Conservation (phyloP, 306 rosid species). For the Pachyrhizus erosus region DNA sequence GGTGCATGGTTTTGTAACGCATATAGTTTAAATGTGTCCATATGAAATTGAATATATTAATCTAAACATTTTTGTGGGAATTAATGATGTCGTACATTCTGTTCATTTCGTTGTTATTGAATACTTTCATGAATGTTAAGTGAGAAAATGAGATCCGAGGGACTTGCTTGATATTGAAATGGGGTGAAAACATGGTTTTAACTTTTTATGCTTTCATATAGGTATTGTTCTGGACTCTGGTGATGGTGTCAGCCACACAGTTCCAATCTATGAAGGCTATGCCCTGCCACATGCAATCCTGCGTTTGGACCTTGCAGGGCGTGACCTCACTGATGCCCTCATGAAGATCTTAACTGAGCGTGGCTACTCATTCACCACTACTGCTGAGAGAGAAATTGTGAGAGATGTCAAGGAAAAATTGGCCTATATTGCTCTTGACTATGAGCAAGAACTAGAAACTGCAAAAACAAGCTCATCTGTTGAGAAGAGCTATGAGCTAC, state of each 20-base stretch:
- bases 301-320: conserved; percentile 96
- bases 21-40: neutral
- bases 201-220: conserved; percentile 39
- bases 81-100: neutral
- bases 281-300: conserved; percentile 99
- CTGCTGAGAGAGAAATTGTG: conserved; percentile 97
- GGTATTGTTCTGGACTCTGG: conserved; percentile 97
- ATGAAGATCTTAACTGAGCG: conserved; percentile 99
- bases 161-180: neutral
- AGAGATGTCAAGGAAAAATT: conserved; percentile 94
- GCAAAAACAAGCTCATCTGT: conserved; percentile 87
- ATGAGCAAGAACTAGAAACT: conserved; percentile 90
- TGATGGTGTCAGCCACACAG: conserved; percentile 99
- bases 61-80: neutral
- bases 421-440: conserved; percentile 93
- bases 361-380: conserved; percentile 95
- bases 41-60: neutral
- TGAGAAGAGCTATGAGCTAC: conserved; percentile 95
- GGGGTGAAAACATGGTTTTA: neutral
- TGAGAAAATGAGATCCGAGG: neutral
- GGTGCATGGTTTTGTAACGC: neutral
- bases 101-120: neutral
- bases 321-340: conserved; percentile 94
- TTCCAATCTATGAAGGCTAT: conserved; percentile 96
- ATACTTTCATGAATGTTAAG: neutral